Conservation (phyloP, 768 basidiomycete species). For the Podaxis sp. region DNA sequence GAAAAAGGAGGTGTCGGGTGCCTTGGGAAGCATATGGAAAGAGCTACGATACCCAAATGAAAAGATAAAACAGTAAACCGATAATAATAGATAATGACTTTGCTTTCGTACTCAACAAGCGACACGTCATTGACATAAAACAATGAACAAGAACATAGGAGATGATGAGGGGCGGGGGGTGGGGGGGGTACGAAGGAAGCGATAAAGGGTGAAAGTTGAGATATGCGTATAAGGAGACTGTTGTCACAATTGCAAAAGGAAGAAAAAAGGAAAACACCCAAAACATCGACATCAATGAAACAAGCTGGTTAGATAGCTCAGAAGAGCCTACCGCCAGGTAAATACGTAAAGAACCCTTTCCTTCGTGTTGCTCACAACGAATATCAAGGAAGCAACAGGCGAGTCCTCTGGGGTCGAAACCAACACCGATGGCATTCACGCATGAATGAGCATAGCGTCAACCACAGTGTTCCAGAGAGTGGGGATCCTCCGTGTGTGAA, state of each 20-base stretch:
- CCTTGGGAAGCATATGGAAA: neutral
- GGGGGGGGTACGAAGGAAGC: neutral
- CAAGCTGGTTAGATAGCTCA: neutral
- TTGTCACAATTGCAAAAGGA: conserved; percentile 13
- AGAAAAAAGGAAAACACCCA: conserved; percentile 2
- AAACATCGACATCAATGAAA: conserved; percentile 12
- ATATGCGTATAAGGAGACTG: conserved; percentile 4
- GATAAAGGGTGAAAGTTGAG: neutral
- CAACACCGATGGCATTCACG: neutral
- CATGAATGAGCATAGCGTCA: neutral
- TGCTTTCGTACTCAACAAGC: conserved; percentile 13
- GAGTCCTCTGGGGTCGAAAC: neutral
- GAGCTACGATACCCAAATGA: conserved; percentile 8
- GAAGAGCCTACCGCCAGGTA: neutral
- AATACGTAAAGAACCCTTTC: conserved; percentile 2
- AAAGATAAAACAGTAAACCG: conserved; percentile 14
- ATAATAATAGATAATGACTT: conserved; percentile 10
- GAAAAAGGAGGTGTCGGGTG: neutral
- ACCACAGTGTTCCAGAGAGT: neutral
- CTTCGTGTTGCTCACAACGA: conserved; percentile 1
- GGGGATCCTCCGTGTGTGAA: neutral
- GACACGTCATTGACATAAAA: conserved; percentile 12
- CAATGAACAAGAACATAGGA: conserved; percentile 9
- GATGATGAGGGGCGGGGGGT: too few relatives aligned
- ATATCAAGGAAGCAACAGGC: neutral